A percentile compares a stretch with the other conserved stretches of the same genome.
Evolutionary conservation across 148 eudicot genomes (phyloP).

Genomic region (Vaccinium darrowii): DNA sequence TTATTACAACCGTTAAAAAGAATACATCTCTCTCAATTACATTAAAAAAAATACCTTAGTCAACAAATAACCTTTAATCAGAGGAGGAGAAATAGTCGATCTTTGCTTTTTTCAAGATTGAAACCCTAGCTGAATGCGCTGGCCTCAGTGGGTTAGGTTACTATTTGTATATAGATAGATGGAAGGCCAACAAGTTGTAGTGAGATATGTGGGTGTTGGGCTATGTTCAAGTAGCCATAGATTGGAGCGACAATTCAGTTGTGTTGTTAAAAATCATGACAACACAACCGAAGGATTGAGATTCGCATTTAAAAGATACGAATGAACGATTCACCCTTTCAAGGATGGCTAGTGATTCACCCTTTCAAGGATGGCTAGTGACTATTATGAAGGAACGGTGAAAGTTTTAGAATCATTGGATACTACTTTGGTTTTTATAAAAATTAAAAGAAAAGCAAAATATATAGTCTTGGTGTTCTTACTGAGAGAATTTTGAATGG

Average conservation of each 20-base stretch:
- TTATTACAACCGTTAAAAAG: too few species aligned
- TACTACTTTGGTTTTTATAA: not conserved
- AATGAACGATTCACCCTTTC: not conserved
- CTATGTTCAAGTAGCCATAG: constrained; percentile 20
- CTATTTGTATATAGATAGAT: not conserved
- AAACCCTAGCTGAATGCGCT: too few species aligned
- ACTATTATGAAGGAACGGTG: not conserved
- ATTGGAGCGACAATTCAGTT: constrained; percentile 5
- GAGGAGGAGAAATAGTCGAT: too few species aligned
- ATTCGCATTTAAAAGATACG: not conserved
- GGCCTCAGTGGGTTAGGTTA: too few species aligned
- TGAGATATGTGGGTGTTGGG: constrained; percentile 15
- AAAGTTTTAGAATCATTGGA: not conserved
- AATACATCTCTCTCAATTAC: too few species aligned
- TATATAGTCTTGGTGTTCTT: not conserved
- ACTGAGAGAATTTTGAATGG: not conserved
- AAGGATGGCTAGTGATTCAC: not conserved
- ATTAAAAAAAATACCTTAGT: too few species aligned
- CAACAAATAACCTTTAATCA: too few species aligned
- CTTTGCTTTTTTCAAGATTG: too few species aligned
- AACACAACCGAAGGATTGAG: not conserved
- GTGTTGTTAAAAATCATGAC: constrained; percentile 19
- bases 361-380: too few species aligned
- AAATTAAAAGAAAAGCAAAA: not conserved
- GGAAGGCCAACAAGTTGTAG: not conserved